These are phyloP conservation scores for Cydonia oblonga DNA, from an alignment of 331 rosid species.

Conservation along the genomic window DNA sequence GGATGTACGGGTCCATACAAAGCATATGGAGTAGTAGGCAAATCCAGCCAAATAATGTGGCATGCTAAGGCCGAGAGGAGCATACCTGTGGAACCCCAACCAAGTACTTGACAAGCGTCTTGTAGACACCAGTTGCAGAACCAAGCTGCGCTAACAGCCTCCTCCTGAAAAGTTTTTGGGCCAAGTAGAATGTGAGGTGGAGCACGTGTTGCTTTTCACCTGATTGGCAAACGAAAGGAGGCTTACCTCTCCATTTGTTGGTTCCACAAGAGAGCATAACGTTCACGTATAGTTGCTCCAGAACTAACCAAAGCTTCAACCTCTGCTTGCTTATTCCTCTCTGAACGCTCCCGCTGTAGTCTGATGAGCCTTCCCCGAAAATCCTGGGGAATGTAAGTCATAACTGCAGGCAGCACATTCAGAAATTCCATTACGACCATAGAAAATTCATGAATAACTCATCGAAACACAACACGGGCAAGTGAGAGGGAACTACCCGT, in stretches of 20 bases:
- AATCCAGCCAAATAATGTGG: background rate
- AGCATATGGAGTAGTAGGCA: background rate
- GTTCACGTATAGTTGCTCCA: slow-evolving; percentile 68
- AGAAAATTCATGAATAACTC: background rate
- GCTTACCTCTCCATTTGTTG: slow-evolving; percentile 95
- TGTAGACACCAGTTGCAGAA: slow-evolving; percentile 96
- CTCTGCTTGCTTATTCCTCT: slow-evolving; percentile 92
- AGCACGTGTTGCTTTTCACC: background rate
- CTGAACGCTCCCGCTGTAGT: slow-evolving; percentile 91
- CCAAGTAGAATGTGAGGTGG: slow-evolving; percentile 15
- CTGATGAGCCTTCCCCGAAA: slow-evolving; percentile 86
- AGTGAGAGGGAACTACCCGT: slow-evolving; percentile 40
- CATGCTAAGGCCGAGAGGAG: background rate
- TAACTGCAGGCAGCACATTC: slow-evolving; percentile 42
- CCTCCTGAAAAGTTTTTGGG: slow-evolving; percentile 46
- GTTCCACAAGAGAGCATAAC: slow-evolving; percentile 76
- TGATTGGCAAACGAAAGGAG: background rate
- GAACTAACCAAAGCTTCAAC: slow-evolving; percentile 71
- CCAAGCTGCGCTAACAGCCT: slow-evolving; percentile 88
- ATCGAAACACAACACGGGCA: background rate
- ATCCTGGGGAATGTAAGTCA: slow-evolving; percentile 99
- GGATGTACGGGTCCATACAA: background rate
- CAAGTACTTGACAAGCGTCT: slow-evolving; percentile 88
- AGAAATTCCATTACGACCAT: background rate
- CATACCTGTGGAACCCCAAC: slow-evolving; percentile 97